These are phyloP conservation scores for Trichomonas gallinae DNA, from an alignment of 208 protist genomes.

Conservation along the genomic window DNA sequence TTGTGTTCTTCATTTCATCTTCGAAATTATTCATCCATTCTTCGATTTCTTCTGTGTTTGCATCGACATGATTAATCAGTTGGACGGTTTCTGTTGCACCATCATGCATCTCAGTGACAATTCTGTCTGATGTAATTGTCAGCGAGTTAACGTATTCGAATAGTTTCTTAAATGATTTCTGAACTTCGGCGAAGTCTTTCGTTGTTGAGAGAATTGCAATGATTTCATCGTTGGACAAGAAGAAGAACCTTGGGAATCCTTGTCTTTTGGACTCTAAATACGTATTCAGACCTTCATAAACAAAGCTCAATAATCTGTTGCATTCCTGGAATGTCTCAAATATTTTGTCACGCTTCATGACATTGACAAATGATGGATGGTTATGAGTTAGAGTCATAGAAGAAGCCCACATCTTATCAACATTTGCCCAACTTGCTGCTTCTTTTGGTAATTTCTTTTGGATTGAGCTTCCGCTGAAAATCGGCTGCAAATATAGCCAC, in stretches of 20 bases:
- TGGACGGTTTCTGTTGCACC: slow-evolving; percentile 36
- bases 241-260: slow-evolving; percentile 63
- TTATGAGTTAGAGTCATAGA: slow-evolving; percentile 38
- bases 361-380: slow-evolving; percentile 60
- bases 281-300: slow-evolving; percentile 59
- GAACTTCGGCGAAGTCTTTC: slow-evolving; percentile 79
- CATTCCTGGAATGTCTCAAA: slow-evolving; percentile 60
- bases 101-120: slow-evolving; percentile 51
- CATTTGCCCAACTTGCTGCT: slow-evolving; percentile 50
- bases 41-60: slow-evolving; percentile 64
- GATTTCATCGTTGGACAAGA: slow-evolving; percentile 86
- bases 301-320: slow-evolving; percentile 63
- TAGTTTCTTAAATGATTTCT: slow-evolving; percentile 86
- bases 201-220: slow-evolving; percentile 87
- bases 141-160: slow-evolving; percentile 71
- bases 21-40: slow-evolving; percentile 87
- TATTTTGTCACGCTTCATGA: slow-evolving; percentile 69
- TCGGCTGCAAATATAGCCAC: slow-evolving; percentile 95
- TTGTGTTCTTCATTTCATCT: slow-evolving; percentile 30
- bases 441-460: slow-evolving; percentile 79
- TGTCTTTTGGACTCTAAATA: slow-evolving; percentile 69
- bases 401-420: slow-evolving; percentile 43
- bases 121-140: slow-evolving; percentile 52
- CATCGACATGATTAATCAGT: slow-evolving; percentile 30
- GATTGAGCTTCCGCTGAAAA: slow-evolving; percentile 86